Base-by-base conservation (phyloP, 805 yeast species). In the Suhomyces kilbournensis region DNA sequence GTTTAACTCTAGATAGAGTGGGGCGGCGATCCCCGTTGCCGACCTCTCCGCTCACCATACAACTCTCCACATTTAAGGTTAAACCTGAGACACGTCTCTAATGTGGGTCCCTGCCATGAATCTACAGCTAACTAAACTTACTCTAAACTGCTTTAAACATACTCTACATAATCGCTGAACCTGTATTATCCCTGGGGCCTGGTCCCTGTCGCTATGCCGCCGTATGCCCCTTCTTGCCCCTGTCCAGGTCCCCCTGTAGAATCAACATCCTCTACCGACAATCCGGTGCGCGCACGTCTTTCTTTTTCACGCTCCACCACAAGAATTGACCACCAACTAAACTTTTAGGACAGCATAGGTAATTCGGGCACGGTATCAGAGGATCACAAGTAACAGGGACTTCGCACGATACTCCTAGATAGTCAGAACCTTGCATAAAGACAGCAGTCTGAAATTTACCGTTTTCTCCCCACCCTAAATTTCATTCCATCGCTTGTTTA, bases 281-380 rank as follows among this genome's bases (percentile, higher is more conserved):
- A 19, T 7, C 44, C 25, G 25, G 25, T 22, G 25, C 44, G 44
- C 44, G 44, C 44, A 40, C 44, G 44, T 10, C 44, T 12, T 12
- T 35, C 17, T 42, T 42, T 42, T 42, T 42, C 14, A 22, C 45
- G 19, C 45, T 23, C 45, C 45, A 42, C 45, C 45, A 42, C 45
- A 22, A 42, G 30, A 42, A 38, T 38, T 19, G 42, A 38, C 22
- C 42, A 10, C 42, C 42, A 38, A 17, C 42, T 38, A 9, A 35
- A 38, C 42, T 19, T 17, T 38, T n/a, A 32, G n/a, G 35, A n/a
- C 35, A 32, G 17, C 35, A n/a, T 32, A 32, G 35, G 35, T 32
- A 32, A 32, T 32, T 32, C 17, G 35, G 35, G 17, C 35, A 32
- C 35, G 17, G 17, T n/a, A 32, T 32, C 17, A 32, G 9, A 32